Evolutionary conservation across 23 red algal species (phyloP).

Genomic region (Gracilaria domingensis): DNA sequence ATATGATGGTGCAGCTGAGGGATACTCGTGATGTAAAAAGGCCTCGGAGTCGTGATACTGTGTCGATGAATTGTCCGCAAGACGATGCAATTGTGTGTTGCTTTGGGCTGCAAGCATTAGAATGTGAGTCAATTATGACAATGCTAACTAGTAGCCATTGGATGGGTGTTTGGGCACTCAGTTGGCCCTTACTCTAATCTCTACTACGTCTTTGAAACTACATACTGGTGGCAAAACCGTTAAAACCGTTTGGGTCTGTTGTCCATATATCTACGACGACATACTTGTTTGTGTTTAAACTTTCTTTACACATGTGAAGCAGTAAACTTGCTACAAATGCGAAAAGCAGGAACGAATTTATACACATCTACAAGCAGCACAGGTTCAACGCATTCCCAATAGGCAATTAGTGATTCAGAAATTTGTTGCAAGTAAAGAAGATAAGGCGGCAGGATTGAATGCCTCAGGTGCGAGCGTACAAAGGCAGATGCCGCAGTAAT

Average conservation of each 20-base stretch:
- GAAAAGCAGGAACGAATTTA: too few species aligned
- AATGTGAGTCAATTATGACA: background rate
- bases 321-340: too few species aligned
- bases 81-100: slow-evolving; percentile 1
- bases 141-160: slow-evolving; percentile 16
- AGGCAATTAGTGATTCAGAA: too few species aligned
- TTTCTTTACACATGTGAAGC: too few species aligned
- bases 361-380: too few species aligned
- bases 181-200: background rate
- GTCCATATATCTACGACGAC: background rate
- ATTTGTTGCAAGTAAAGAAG: background rate
- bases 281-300: background rate
- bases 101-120: slow-evolving; percentile 18
- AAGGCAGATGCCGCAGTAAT: too few species aligned
- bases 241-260: background rate
- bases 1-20: background rate
- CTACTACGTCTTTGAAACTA: background rate
- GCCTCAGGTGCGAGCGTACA: too few species aligned
- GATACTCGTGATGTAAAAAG: background rate
- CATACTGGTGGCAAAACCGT: slow-evolving; percentile 4
- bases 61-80: background rate
- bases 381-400: too few species aligned
- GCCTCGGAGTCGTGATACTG: background rate
- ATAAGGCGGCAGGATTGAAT: background rate
- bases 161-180: background rate